phyloP scores from a whole-genome alignment of 164 flowering plant species.

The Tinospora cordifolia region DNA sequence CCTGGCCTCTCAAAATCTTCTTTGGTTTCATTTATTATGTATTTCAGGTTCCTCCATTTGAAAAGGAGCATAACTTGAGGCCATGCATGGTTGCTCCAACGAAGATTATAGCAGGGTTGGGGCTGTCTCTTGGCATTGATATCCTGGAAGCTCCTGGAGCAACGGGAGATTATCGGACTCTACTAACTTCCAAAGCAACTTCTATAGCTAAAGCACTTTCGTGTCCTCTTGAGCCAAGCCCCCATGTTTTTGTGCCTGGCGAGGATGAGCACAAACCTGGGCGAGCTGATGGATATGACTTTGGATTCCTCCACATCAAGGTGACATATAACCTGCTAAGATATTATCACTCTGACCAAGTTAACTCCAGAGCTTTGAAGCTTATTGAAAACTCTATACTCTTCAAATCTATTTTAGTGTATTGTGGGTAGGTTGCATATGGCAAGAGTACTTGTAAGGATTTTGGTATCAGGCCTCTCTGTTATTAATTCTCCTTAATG shows the following conservation, averaged over 20 bases:
- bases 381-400: not conserved
- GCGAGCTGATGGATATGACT: slow-evolving; percentile 72
- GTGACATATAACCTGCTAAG: slow-evolving; percentile 23
- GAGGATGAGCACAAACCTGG: slow-evolving; percentile 78
- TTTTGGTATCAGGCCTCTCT: not conserved
- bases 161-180: slow-evolving; percentile 93
- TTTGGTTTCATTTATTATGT: not conserved
- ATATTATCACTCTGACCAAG: not conserved
- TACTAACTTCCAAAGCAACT: slow-evolving; percentile 77
- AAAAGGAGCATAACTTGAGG: slow-evolving; percentile 61
- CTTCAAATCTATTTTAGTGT: no score
- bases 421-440: not conserved
- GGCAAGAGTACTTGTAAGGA: not conserved
- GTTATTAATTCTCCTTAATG: slow-evolving; percentile 4
- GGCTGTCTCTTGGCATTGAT: slow-evolving; percentile 87
- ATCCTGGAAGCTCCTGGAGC: slow-evolving; percentile 98
- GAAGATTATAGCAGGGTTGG: slow-evolving; percentile 92
- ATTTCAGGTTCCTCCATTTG: slow-evolving; percentile 78
- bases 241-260: slow-evolving; percentile 81
- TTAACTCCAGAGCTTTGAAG: not conserved
- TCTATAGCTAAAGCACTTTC: slow-evolving; percentile 83
- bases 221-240: slow-evolving; percentile 55
- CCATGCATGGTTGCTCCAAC: slow-evolving; percentile 99
- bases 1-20: not conserved
- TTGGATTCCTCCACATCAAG: slow-evolving; percentile 96